phyloP scores from a whole-genome alignment of 441 rosid genomes.

The Bocquillonia castaneifolia region DNA sequence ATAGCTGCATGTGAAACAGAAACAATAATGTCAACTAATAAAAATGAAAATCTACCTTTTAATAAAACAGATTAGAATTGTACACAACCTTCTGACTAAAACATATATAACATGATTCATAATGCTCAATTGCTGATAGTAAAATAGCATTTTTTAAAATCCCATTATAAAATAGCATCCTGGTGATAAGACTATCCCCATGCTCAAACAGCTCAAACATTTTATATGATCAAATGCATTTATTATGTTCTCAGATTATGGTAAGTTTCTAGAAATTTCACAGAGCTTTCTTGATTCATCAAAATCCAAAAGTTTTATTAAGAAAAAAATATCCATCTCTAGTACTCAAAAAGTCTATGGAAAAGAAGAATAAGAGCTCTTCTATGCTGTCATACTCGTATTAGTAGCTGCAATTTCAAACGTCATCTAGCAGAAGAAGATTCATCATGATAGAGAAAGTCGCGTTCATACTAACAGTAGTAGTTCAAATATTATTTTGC shows the following conservation, averaged over 20 bases:
- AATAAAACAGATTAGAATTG: background rate
- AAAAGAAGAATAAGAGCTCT: too few species aligned
- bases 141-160: background rate
- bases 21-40: constrained; percentile 17
- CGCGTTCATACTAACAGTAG: background rate
- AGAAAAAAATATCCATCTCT: too few species aligned
- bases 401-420: background rate
- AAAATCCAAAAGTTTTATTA: background rate
- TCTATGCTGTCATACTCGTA: too few species aligned
- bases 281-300: background rate
- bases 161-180: background rate
- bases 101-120: background rate
- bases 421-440: background rate
- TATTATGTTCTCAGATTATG: background rate
- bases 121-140: constrained; percentile 1
- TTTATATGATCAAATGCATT: background rate
- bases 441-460: background rate
- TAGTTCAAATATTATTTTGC: background rate
- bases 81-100: background rate
- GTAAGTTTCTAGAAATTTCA: background rate
- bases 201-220: background rate
- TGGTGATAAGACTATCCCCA: background rate
- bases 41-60: constrained; percentile 1
- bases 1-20: constrained; percentile 54
- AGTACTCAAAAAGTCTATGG: too few species aligned